Evolutionary conservation across 495 filamentous ascomycete species (phyloP).

Genomic region (Podospora pseudocomata): DNA sequence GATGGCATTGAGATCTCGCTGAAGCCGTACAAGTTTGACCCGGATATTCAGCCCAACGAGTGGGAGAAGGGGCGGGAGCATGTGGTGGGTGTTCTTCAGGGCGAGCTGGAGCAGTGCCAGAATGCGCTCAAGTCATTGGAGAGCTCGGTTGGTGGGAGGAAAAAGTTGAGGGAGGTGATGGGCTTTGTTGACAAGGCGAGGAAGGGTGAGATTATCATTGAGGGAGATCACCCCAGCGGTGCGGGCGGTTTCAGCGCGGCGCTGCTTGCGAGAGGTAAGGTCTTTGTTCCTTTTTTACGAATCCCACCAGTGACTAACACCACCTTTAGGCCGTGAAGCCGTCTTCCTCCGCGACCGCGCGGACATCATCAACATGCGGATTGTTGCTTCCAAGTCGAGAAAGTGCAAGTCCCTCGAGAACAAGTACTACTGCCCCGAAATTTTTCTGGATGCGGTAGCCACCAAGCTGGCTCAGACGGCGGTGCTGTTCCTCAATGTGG

Average conservation of each 20-base stretch:
- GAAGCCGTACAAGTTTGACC: slow-evolving; percentile 97
- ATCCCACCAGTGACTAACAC: slow-evolving; percentile 15
- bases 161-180: slow-evolving; percentile 87
- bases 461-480: slow-evolving; percentile 92
- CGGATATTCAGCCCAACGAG: slow-evolving; percentile 86
- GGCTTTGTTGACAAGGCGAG: slow-evolving; percentile 83
- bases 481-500: slow-evolving; percentile 95
- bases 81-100: slow-evolving; percentile 69
- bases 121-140: slow-evolving; percentile 72
- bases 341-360: slow-evolving; percentile 89
- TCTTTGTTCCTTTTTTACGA: background rate
- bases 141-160: slow-evolving; percentile 66
- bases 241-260: slow-evolving; percentile 89
- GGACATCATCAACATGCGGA: slow-evolving; percentile 83
- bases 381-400: slow-evolving; percentile 77
- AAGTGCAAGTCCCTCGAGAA: slow-evolving; percentile 78
- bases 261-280: slow-evolving; percentile 71
- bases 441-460: slow-evolving; percentile 95
- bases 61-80: slow-evolving; percentile 83
- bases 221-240: slow-evolving; percentile 75
- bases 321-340: slow-evolving; percentile 70
- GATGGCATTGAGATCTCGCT: slow-evolving; percentile 99
- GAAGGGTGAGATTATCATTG: slow-evolving; percentile 76
- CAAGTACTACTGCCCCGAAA: slow-evolving; percentile 95
- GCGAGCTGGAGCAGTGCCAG: slow-evolving; percentile 80